Evolutionary conservation across 2,329 filamentous ascomycete species (phyloP), one percentile per base, ranked within the genome.

Genomic region (Penicillium concentricum): DNA sequence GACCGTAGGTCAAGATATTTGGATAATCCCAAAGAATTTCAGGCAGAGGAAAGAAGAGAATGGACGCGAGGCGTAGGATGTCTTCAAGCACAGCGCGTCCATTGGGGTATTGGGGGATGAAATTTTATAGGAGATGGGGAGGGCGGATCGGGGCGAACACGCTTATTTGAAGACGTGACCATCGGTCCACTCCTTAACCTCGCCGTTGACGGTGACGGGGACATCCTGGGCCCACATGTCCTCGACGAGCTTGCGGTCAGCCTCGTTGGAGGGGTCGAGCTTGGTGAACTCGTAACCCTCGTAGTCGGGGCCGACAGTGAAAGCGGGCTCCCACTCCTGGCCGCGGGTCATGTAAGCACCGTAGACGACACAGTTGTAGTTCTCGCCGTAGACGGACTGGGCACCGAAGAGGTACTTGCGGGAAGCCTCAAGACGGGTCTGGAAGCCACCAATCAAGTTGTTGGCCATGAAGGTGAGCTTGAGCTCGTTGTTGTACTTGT

Each of bases 101-200:
- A 57, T 57, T 38, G 61, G 58, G 64, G 64, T 66, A 66, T 66
- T 65, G 58, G 51, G 50, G 45, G 44, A 50, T 43, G 56, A 51
- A 56, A 57, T 58, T 57, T 55, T 56, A 57, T 56, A 54, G 44
- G 44, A 54, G 51, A 37, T 45, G 47, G 54, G 54, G 45, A 49
- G 30, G 42, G 30, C 35, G 35, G 7, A 26, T 51, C 4, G 16
- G 51, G 32, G 53, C 34, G 64, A 60, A 70, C 54, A 60, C 65
- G 61, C 82, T 85, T 96, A 97, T 86, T 97, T 97, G 90, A 97
- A 97, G 78, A 97, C 92, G 87, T 97, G 97, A 77, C 94, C 94
- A 72, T 91, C 88, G 74, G 89, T 89, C 82, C 89, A 91, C 77
- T 86, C 81, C 81, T 92, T 95, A 74, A 88, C 85, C 89, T 97